Base-by-base conservation (phyloP, 345 rosid species). In the Salix dunnii region DNA sequence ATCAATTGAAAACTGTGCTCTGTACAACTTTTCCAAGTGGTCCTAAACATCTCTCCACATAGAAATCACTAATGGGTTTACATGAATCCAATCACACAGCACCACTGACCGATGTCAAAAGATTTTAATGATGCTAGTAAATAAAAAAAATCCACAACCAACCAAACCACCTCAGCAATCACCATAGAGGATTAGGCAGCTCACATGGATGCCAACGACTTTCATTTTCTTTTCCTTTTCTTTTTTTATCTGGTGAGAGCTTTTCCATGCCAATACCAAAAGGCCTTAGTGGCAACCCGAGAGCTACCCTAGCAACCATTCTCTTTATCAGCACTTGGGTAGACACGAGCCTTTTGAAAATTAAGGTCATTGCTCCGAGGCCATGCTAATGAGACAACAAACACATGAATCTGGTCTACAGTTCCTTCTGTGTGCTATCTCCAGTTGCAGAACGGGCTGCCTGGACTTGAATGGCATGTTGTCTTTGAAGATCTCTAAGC, bases 401-500 rank as follows among this genome's bases (percentile, higher is more conserved):
- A 21, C 25, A 51, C 6, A 46, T 0, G 36, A 49, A 67, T 71
- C 27, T 48, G 70, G 40, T 46, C 75, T 78, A 88, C 46, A 14
- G 62, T 78, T 87, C 94, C 87, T 81, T 87, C 40, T 83, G 88
- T 71, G 83, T 76, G 71, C 74, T 62, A 35, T 88, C 93, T 60
- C 79, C 88, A 14, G 82, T 76, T 0, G 82, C 76, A 14, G 87
- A 81, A 73, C 98, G 93, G 64, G 87, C 86, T 49, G 94, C 97
- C 82, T 93, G 98, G 64, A 87, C 69, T 79, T 89, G 96, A 80
- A 87, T 70, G 3, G 84, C 72, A 65, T 78, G 88, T 64, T 88
- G 91, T 71, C 94, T 93, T 73, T 91, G 98, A 71, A 92, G 76
- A 80, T 96, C 98, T 85, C 89, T 87, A 62, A 92, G 88, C 82